Evolutionary conservation across 2,329 filamentous ascomycete species (phyloP).

Genomic region (Xylaria sp.): DNA sequence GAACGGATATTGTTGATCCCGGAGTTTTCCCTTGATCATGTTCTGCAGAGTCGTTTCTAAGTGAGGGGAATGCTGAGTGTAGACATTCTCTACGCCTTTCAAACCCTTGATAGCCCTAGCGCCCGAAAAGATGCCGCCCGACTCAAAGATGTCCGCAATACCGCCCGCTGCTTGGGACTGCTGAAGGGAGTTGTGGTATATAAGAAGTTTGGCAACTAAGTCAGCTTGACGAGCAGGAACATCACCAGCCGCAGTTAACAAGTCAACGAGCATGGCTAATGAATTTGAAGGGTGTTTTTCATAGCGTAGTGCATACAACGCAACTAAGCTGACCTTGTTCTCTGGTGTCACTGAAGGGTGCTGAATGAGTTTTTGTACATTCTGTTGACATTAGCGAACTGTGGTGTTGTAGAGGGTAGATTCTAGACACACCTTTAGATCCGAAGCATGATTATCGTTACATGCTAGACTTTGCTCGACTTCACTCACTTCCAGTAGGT

Average conservation of each 20-base stretch:
- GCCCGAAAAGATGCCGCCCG: conserved; percentile 88
- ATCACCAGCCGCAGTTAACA: conserved; percentile 84
- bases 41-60: conserved; percentile 90
- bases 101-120: conserved; percentile 91
- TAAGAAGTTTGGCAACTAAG: conserved; percentile 82
- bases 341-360: conserved; percentile 78
- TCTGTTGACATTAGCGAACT: conserved; percentile 59
- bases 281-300: conserved; percentile 86
- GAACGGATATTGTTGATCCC: conserved; percentile 90
- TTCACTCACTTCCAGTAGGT: conserved; percentile 94
- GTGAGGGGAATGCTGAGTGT: conserved; percentile 94
- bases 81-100: conserved; percentile 98
- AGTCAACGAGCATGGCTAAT: conserved; percentile 84
- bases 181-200: conserved; percentile 88
- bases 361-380: conserved; percentile 86
- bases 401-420: background rate
- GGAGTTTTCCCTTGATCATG: conserved; percentile 88
- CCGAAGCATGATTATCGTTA: conserved; percentile 91
- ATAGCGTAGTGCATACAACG: conserved; percentile 94
- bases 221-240: conserved; percentile 80
- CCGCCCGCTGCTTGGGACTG: conserved; percentile 78
- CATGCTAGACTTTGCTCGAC: conserved; percentile 96
- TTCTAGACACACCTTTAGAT: conserved; percentile 76
- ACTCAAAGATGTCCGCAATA: conserved; percentile 92
- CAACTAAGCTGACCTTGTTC: conserved; percentile 88